Evolutionary conservation across 2,329 filamentous ascomycete genomes (phyloP).

Genomic region (Pseudogymnoascus sp.): DNA sequence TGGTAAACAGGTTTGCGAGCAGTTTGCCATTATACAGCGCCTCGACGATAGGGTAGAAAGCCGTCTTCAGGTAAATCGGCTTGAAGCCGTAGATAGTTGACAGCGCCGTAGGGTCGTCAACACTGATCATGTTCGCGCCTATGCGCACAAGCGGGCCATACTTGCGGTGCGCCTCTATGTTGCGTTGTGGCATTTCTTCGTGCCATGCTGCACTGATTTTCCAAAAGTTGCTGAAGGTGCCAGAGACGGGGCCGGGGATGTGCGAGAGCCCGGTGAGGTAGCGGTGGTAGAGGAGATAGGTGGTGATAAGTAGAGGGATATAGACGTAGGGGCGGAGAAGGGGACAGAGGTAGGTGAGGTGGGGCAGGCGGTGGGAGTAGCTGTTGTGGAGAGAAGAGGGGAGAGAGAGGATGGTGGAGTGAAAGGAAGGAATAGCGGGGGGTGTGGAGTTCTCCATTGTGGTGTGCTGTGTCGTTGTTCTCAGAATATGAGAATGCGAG

Average conservation of each 20-base stretch:
- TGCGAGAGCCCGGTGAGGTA: background rate
- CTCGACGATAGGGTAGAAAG: slow-evolving; percentile 17
- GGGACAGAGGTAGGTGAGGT: background rate
- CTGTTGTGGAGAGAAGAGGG: background rate
- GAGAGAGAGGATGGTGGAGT: background rate
- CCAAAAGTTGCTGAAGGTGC: slow-evolving; percentile 37
- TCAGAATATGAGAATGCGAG: background rate
- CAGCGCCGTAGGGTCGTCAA: slow-evolving; percentile 31
- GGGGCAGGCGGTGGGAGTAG: background rate
- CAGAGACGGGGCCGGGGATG: slow-evolving; percentile 37
- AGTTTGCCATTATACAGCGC: slow-evolving; percentile 19
- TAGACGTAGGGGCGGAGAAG: background rate
- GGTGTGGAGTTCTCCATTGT: background rate
- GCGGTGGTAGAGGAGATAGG: background rate
- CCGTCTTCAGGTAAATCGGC: slow-evolving; percentile 25
- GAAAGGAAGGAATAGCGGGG: background rate
- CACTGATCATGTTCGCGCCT: slow-evolving; percentile 37
- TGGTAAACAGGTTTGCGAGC: slow-evolving; percentile 3
- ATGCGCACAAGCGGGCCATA: slow-evolving; percentile 37
- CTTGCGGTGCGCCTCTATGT: slow-evolving; percentile 32
- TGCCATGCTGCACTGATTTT: slow-evolving; percentile 26
- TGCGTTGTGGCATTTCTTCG: slow-evolving; percentile 27
- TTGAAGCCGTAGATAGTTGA: slow-evolving; percentile 34
- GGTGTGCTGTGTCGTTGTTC: background rate
- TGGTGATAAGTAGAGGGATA: background rate